These are phyloP conservation scores for Mucor sp. DNA, from an alignment of 371 early-diverging fungal genomes.

Conservation along the genomic window DNA sequence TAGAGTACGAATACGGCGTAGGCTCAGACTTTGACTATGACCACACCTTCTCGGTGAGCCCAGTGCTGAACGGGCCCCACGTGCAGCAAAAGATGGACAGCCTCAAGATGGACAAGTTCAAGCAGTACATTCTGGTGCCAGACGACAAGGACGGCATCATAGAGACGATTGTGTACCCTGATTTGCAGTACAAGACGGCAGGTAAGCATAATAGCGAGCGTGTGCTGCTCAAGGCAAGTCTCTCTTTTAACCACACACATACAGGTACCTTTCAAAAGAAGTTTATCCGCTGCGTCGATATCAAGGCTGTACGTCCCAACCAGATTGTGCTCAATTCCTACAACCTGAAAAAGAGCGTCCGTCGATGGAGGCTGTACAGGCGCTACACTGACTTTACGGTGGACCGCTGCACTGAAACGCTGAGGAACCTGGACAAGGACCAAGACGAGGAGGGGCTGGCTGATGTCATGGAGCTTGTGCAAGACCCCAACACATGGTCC, in stretches of 20 bases:
- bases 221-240: too few relatives aligned
- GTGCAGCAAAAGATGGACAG: conserved; percentile 9
- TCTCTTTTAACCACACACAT: neutral
- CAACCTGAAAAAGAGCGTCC: neutral
- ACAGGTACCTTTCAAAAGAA: conserved; percentile 4
- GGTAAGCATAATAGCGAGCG: too few relatives aligned
- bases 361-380: conserved; percentile 21
- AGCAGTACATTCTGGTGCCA: conserved; percentile 39
- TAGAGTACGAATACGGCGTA: conserved; percentile 14
- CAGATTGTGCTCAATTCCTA: neutral
- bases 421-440: conserved; percentile 19
- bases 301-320: neutral
- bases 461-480: conserved; percentile 13
- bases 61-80: neutral
- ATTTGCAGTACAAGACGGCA: conserved; percentile 22
- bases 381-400: conserved; percentile 38
- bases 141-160: conserved; percentile 34
- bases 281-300: conserved; percentile 15
- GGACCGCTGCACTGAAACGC: conserved; percentile 8
- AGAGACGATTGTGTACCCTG: conserved; percentile 31
- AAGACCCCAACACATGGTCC: conserved; percentile 37
- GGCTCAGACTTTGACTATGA: neutral
- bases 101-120: conserved; percentile 6
- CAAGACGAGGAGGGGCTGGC: neutral
- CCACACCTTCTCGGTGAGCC: neutral